Base-by-base conservation (phyloP, 1,139 yeast species). In the Saccharomyces hybrid region DNA sequence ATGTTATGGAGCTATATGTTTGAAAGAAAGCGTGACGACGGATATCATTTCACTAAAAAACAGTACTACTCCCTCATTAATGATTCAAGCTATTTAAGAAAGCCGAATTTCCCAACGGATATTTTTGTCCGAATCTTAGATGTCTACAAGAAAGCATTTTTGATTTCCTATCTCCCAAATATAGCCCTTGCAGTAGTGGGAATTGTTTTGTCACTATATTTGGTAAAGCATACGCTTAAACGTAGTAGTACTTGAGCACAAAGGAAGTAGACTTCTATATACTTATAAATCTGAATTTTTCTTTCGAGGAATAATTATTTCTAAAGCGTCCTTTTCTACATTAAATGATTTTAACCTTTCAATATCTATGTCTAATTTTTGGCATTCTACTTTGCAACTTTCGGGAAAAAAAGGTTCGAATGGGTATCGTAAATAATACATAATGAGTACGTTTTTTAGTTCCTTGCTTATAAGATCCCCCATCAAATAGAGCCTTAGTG, bases 31-130 rank as follows among this genome's bases (percentile, higher is more conserved):
- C 42, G 58, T 42, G 51, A 50, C 8, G n/a, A 27, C 8, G 49
- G 55, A 4, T 61, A 59, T 50, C 24, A 56, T 2, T 64, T 63
- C 48, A 58, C 64, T 3, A 55, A 58, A 51, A 50, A 59, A 14
- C 62, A 64, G 16, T 64, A 70, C 48, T 51, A 63, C 2, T 64
- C 59, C 4, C 61, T 75, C 48, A 51, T 71, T 8, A 61, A 64
- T 14, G 74, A 73, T 57, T 65, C 75, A 3, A 65, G 69, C 49
- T 72, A 66, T 53, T 60, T 75, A 38, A 66, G 77, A 56, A 52
- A 62, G 12, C 70, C 72, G 0, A 58, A 58, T 12, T 68, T 74
- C 51, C 70, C 72, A 14, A 52, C 56, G 1, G 46, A 60, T 1
- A 62, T 64, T 28, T 53, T 61, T 12, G 42, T 41, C 1, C 57